phyloP scores from a whole-genome alignment of 352 stramenopile species.

The Phytophthora lateralis region DNA sequence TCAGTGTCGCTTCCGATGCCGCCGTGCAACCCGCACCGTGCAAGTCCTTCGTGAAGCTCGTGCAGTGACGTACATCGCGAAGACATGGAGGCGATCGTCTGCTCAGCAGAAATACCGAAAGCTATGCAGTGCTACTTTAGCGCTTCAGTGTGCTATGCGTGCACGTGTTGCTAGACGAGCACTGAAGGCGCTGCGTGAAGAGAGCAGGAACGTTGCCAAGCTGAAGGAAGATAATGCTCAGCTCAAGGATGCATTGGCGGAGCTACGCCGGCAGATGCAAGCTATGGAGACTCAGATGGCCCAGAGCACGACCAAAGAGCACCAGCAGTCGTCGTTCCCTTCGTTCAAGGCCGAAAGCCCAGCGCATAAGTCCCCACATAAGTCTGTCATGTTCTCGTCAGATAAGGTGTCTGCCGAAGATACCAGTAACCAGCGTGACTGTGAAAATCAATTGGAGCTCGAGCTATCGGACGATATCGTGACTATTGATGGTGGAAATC shows the following conservation, averaged over 20 bases:
- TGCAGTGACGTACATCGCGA: constrained; percentile 48
- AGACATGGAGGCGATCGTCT: constrained; percentile 43
- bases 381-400: constrained; percentile 20
- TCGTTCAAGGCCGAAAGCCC: constrained; percentile 23
- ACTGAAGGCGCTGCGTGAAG: constrained; percentile 53
- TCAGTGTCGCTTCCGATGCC: constrained; percentile 61
- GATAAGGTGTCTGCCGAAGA: constrained; percentile 11
- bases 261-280: constrained; percentile 62
- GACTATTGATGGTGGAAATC: constrained; percentile 34
- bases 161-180: constrained; percentile 41
- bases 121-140: constrained; percentile 39
- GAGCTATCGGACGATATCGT: constrained; percentile 28
- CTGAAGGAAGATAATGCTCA: constrained; percentile 79
- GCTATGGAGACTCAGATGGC: constrained; percentile 42
- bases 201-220: constrained; percentile 78
- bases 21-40: constrained; percentile 33
- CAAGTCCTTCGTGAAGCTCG: constrained; percentile 48
- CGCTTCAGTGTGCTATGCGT: constrained; percentile 64
- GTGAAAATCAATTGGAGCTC: constrained; percentile 38
- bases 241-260: constrained; percentile 65
- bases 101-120: constrained; percentile 38
- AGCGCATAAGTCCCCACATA: constrained; percentile 20
- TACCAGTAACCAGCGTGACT: constrained; percentile 28
- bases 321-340: constrained; percentile 20
- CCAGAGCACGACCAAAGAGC: constrained; percentile 22